These are phyloP conservation scores for Tuber magnatum DNA, from an alignment of 495 filamentous ascomycete genomes.

Conservation along the genomic window DNA sequence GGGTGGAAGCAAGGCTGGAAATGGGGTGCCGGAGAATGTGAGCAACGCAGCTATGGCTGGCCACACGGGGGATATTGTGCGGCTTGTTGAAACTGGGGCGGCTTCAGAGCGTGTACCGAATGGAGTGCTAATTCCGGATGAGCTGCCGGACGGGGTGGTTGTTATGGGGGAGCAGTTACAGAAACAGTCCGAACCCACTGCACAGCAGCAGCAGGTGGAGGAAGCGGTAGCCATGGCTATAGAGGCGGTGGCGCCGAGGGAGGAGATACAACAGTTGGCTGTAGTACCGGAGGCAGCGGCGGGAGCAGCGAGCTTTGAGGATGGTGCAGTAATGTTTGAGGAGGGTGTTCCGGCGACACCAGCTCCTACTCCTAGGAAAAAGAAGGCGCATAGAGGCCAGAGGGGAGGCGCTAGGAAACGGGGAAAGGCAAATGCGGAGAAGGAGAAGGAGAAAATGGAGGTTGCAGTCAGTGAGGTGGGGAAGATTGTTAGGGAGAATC, in stretches of 20 bases:
- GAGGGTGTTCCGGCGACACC: slow-evolving; percentile 15
- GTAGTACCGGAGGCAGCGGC: slow-evolving; percentile 15
- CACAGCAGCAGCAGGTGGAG: background rate
- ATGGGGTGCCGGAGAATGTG: background rate
- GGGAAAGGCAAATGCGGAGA: slow-evolving; percentile 46
- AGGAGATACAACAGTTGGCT: slow-evolving; percentile 6
- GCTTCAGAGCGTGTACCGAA: background rate
- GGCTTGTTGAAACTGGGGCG: background rate
- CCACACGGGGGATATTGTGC: background rate
- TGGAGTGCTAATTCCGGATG: background rate
- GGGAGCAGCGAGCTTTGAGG: slow-evolving; percentile 29
- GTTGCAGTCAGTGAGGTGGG: slow-evolving; percentile 45
- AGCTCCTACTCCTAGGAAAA: slow-evolving; percentile 56
- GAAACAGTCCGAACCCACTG: background rate
- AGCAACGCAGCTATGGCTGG: background rate
- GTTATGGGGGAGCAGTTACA: background rate
- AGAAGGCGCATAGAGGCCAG: slow-evolving; percentile 71
- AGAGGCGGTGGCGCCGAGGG: background rate
- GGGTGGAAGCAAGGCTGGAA: background rate
- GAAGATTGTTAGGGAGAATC: slow-evolving; percentile 42
- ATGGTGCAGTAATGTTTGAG: slow-evolving; percentile 19
- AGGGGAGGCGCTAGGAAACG: slow-evolving; percentile 71
- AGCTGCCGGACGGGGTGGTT: background rate
- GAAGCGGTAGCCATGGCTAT: background rate
- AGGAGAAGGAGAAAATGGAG: slow-evolving; percentile 45